phyloP scores from a whole-genome alignment of 106 monocot genomes.

The Dendrobium catenatum region DNA sequence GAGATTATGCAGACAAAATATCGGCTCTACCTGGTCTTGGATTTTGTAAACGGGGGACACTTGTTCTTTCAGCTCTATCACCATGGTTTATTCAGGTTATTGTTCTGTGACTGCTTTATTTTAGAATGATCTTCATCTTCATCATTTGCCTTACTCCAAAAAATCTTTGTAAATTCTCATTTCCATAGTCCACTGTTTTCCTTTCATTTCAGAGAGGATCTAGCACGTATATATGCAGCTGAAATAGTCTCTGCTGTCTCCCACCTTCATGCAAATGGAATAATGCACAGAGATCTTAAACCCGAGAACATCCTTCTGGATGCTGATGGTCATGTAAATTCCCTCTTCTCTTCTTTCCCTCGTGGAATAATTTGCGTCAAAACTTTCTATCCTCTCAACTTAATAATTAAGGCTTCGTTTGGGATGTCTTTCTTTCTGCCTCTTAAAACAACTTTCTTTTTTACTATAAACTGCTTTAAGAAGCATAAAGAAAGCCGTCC shows the following conservation, averaged over 20 bases:
- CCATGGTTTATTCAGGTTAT: conserved; percentile 86
- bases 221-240: conserved; percentile 88
- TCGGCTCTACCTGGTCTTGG: conserved; percentile 83
- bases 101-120: not conserved
- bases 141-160: not conserved
- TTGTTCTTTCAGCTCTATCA: conserved; percentile 94
- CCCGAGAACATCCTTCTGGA: conserved; percentile 98
- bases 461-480: too few relatives aligned
- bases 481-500: too few relatives aligned
- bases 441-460: too few relatives aligned
- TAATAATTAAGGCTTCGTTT: too few relatives aligned
- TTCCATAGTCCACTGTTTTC: not conserved
- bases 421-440: too few relatives aligned
- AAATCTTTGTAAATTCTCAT: too few relatives aligned
- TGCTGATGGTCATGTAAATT: conserved; percentile 88
- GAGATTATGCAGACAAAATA: conserved; percentile 75
- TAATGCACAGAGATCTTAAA: conserved; percentile 98
- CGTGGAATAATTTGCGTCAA: not conserved
- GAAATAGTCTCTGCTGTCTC: conserved; percentile 98
- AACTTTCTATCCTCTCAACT: not conserved
- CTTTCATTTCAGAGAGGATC: conserved; percentile 68
- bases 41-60: conserved; percentile 94
- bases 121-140: not conserved
- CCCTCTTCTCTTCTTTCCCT: not conserved
- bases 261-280: conserved; percentile 95